A percentile compares a stretch with the other conserved stretches of the same genome.
These are phyloP conservation scores for Trichoderma lentiforme DNA, from an alignment of 2,329 filamentous ascomycete genomes.

Conservation along the genomic window DNA sequence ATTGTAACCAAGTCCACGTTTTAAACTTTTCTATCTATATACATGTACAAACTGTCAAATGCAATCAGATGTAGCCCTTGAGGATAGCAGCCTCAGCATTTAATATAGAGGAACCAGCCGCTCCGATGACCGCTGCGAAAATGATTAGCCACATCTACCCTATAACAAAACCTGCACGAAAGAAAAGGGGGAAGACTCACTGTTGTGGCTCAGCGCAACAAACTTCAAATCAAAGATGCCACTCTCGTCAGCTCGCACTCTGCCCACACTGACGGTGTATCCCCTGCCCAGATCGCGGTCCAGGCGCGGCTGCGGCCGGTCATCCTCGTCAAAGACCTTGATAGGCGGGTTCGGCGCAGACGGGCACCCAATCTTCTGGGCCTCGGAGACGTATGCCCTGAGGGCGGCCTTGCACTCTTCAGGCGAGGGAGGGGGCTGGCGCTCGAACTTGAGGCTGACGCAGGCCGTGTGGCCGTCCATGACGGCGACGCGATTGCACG, in stretches of 20 bases:
- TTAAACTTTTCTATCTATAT: not conserved
- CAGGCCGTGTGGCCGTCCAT: conserved; percentile 9
- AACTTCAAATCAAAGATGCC: conserved; percentile 95
- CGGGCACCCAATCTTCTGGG: conserved; percentile 7
- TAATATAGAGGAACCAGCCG: conserved; percentile 91
- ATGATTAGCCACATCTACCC: not conserved
- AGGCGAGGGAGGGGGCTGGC: not conserved
- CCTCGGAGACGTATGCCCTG: conserved; percentile 3
- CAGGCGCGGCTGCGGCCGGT: conserved; percentile 12
- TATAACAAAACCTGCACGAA: not conserved
- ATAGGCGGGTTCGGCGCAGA: conserved; percentile 9
- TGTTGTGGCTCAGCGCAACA: conserved; percentile 82
- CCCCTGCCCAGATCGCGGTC: conserved; percentile 82
- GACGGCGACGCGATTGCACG: conserved; percentile 10
- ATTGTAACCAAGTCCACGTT: not conserved
- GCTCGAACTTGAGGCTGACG: conserved; percentile 1
- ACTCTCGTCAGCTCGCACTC: conserved; percentile 79
- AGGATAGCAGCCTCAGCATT: conserved; percentile 91
- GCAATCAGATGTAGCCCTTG: conserved; percentile 70
- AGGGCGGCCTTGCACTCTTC: conserved; percentile 3
- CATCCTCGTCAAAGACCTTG: conserved; percentile 7
- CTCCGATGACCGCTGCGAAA: conserved; percentile 74
- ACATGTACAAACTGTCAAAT: not conserved
- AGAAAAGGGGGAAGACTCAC: conserved; percentile 37
- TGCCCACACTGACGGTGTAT: conserved; percentile 87